Evolutionary conservation across 768 basidiomycete genomes (phyloP).

Genomic region (Pisolithus tinctorius): DNA sequence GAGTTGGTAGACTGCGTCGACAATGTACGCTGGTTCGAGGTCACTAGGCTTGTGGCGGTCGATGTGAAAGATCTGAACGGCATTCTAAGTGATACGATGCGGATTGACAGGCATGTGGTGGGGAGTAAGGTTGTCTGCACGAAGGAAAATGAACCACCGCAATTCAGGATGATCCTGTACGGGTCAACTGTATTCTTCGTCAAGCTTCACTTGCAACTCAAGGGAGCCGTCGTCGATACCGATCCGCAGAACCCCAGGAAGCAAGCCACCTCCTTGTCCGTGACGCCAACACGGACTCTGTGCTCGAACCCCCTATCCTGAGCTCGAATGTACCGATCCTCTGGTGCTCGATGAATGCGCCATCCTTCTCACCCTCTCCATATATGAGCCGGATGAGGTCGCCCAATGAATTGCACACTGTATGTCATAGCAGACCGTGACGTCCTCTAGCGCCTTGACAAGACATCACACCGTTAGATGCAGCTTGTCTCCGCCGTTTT

Average conservation of each 20-base stretch:
- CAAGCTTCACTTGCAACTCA: constrained; percentile 78
- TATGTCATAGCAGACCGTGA: constrained; percentile 96
- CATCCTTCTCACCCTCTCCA: constrained; percentile 99
- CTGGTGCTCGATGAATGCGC: constrained; percentile 94
- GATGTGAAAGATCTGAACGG: constrained; percentile 94
- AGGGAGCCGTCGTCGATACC: constrained; percentile 81
- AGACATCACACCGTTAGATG: constrained; percentile 96
- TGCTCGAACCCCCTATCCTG: constrained; percentile 81
- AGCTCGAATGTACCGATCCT: constrained; percentile 84
- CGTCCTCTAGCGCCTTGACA: constrained; percentile 96
- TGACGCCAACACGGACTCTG: constrained; percentile 92
- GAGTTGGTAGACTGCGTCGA: constrained; percentile 73
- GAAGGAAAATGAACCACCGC: constrained; percentile 79
- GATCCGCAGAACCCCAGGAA: constrained; percentile 73
- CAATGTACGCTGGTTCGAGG: constrained; percentile 80
- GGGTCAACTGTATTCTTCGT: constrained; percentile 66
- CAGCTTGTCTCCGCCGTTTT: constrained; percentile 99
- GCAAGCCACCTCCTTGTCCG: constrained; percentile 66
- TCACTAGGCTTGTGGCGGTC: constrained; percentile 91
- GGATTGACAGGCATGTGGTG: constrained; percentile 96
- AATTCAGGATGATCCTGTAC: constrained; percentile 69
- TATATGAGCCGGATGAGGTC: constrained; percentile 96
- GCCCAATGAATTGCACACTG: constrained; percentile 93
- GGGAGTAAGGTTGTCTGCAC: constrained; percentile 60
- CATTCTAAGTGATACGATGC: constrained; percentile 91